phyloP scores from a whole-genome alignment of 2,329 filamentous ascomycete species.

The Colletotrichum spaethianum region DNA sequence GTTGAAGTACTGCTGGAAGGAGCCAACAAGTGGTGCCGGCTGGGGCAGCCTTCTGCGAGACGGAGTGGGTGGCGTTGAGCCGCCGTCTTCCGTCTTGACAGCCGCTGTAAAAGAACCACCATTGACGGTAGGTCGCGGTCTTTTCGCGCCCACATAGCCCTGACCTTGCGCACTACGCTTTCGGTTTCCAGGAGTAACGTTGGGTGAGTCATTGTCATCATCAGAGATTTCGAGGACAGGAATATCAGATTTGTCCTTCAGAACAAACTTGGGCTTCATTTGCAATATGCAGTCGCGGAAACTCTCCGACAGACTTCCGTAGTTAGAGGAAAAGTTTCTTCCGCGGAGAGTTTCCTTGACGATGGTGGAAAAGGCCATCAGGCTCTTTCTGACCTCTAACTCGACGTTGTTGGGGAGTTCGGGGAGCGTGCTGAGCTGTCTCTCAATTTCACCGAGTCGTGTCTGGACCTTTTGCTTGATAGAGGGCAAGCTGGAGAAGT shows the following conservation, averaged over 20 bases:
- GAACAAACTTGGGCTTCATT: conserved; percentile 62
- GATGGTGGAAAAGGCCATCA: conserved; percentile 69
- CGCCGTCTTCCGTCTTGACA: conserved; percentile 56
- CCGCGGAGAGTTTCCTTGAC: conserved; percentile 69
- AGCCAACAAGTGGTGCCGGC: conserved; percentile 40
- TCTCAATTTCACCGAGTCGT: conserved; percentile 66
- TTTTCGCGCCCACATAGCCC: conserved; percentile 37
- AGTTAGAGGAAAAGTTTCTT: conserved; percentile 59
- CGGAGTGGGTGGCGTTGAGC: conserved; percentile 15
- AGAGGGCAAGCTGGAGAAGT: conserved; percentile 60
- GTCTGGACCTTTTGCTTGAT: conserved; percentile 67
- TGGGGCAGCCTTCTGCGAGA: conserved; percentile 35
- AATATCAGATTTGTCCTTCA: conserved; percentile 56
- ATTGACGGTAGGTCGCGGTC: conserved; percentile 27
- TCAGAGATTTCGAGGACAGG: conserved; percentile 56
- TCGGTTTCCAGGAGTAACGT: conserved; percentile 38
- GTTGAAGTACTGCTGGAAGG: conserved; percentile 56
- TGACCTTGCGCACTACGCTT: conserved; percentile 46
- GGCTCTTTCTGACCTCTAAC: conserved; percentile 72
- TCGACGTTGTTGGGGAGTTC: conserved; percentile 78
- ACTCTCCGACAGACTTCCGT: conserved; percentile 62
- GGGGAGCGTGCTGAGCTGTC: conserved; percentile 71
- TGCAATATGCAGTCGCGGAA: conserved; percentile 65
- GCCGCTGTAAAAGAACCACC: conserved; percentile 39
- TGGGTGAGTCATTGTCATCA: conserved; percentile 51